Conservation (phyloP, 768 basidiomycete genomes). For the Boletales sp. region DNA sequence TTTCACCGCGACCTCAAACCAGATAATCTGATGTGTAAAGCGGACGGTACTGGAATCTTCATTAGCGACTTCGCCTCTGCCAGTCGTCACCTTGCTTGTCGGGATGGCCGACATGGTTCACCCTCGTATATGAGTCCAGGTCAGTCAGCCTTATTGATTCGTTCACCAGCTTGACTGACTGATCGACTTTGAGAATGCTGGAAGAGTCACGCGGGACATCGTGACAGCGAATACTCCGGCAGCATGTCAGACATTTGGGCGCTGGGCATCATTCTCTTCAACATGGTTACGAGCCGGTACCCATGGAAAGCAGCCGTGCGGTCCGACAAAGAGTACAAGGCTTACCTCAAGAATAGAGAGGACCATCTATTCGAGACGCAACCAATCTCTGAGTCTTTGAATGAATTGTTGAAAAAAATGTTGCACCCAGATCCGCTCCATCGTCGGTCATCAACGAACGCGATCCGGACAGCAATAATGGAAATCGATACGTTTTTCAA, state of each 20-base stretch:
- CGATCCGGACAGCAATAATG: background rate
- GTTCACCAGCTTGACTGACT: constrained; percentile 1
- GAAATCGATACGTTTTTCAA: background rate
- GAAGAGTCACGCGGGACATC: constrained; percentile 37
- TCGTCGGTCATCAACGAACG: background rate
- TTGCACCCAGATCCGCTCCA: constrained; percentile 1
- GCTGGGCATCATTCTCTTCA: constrained; percentile 76
- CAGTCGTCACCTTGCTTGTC: constrained; percentile 38
- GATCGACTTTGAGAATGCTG: constrained; percentile 48
- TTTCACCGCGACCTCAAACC: constrained; percentile 86
- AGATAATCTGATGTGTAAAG: constrained; percentile 66
- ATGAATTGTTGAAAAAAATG: background rate
- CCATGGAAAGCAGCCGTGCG: constrained; percentile 3
- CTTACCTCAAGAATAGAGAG: background rate
- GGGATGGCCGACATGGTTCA: constrained; percentile 55
- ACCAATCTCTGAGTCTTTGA: constrained; percentile 6
- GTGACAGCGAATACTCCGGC: background rate
- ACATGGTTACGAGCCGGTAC: constrained; percentile 59
- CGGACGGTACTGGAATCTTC: constrained; percentile 49
- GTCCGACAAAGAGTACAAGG: background rate
- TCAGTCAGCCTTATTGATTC: constrained; percentile 25
- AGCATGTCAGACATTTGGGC: constrained; percentile 58
- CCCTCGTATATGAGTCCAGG: constrained; percentile 68
- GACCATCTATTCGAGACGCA: constrained; percentile 1
- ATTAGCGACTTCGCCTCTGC: constrained; percentile 77